A percentile compares a stretch with the other conserved stretches of the same genome.
Conservation (phyloP, 2,329 filamentous ascomycete genomes). For the Trichoderma sp. region DNA sequence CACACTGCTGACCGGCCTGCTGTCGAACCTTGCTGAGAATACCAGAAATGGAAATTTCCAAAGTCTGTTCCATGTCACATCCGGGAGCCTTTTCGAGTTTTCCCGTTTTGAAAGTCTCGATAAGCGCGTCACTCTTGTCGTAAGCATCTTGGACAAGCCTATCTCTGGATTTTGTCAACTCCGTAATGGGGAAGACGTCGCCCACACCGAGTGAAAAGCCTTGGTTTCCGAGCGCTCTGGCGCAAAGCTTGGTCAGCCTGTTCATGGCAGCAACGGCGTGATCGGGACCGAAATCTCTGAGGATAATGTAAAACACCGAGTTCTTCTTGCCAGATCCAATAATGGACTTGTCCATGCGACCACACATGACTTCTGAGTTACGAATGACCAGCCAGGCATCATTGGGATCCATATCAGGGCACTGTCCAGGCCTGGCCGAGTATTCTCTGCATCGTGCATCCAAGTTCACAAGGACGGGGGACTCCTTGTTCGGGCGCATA, state of each 20-base stretch:
- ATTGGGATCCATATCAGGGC: conserved; percentile 77
- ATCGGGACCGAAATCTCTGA: conserved; percentile 91
- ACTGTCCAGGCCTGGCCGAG: conserved; percentile 59
- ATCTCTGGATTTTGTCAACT: conserved; percentile 73
- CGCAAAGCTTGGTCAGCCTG: conserved; percentile 85
- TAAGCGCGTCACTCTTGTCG: conserved; percentile 78
- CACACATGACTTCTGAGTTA: conserved; percentile 97
- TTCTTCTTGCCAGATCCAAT: conserved; percentile 98
- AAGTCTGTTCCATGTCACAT: conserved; percentile 86
- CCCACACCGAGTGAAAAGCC: conserved; percentile 96
- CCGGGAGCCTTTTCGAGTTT: conserved; percentile 85
- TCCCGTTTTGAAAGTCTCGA: conserved; percentile 76
- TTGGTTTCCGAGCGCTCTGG: conserved; percentile 82
- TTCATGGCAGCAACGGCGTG: conserved; percentile 93
- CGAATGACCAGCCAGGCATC: conserved; percentile 91
- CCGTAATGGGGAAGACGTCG: conserved; percentile 83
- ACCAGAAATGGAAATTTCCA: conserved; percentile 89
- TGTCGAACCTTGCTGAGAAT: conserved; percentile 91
- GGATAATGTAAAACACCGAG: conserved; percentile 94
- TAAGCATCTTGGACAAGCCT: conserved; percentile 78
- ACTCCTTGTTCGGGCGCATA: conserved; percentile 85
- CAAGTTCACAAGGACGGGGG: conserved; percentile 82
- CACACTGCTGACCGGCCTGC: conserved; percentile 87
- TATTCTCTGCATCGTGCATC: conserved; percentile 91
- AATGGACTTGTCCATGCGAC: conserved; percentile 95